These are phyloP conservation scores for Umbilicus rupestris DNA, from an alignment of 164 flowering plant species.

Conservation along the genomic window DNA sequence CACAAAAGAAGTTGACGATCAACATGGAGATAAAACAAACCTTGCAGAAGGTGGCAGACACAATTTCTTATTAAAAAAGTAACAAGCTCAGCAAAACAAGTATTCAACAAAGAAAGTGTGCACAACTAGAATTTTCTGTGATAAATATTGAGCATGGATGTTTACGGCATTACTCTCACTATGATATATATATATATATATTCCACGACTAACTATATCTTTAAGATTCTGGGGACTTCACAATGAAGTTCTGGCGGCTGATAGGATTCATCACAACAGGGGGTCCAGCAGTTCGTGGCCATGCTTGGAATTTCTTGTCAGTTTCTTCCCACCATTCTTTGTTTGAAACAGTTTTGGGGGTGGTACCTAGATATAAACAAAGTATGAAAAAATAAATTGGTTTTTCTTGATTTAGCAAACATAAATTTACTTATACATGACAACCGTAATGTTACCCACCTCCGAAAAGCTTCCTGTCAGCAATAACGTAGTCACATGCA, in stretches of 20 bases:
- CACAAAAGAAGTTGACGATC: too few species aligned
- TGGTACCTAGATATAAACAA: conserved; percentile 7
- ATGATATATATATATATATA: too few species aligned
- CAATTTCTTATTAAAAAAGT: too few species aligned
- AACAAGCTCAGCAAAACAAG: too few species aligned
- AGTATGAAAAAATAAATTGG: too few species aligned
- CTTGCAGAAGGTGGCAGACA: neutral
- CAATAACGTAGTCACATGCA: neutral
- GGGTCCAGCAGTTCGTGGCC: conserved; percentile 17
- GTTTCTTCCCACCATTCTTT: conserved; percentile 15
- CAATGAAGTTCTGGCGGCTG: conserved; percentile 13
- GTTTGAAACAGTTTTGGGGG: conserved; percentile 10
- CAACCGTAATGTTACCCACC: neutral
- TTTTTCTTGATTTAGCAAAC: too few species aligned
- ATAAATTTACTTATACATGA: too few species aligned
- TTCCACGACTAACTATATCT: neutral
- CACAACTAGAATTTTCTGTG: neutral
- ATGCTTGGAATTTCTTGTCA: conserved; percentile 10
- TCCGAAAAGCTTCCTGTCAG: conserved; percentile 11
- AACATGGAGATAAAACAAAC: too few species aligned
- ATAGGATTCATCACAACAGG: conserved; percentile 15
- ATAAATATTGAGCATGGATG: neutral
- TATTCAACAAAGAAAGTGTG: neutral
- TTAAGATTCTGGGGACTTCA: conserved; percentile 10
- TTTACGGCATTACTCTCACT: too few species aligned